Base-by-base conservation (phyloP, 139 green algal species). In the Haematococcus sp. region DNA sequence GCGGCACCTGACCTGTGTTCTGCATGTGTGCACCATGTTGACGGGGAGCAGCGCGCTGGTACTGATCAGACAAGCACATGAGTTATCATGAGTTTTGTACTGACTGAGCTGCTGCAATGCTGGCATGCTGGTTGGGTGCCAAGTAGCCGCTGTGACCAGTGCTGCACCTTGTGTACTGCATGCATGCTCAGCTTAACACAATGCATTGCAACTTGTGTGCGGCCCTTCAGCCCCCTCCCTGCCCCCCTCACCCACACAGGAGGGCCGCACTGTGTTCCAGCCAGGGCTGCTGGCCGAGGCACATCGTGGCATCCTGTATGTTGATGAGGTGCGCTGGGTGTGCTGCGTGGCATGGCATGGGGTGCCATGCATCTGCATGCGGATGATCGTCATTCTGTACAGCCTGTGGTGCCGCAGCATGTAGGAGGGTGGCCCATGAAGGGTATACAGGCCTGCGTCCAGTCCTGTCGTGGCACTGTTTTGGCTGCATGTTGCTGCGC, bases 211-310 rank as follows among this genome's bases (percentile, higher is more conserved):
- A 61, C 11, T 61, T 7, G 40, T 49, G 40, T 49, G 40, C 40
- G 40, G 9, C 11, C 15, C 11, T 61, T 4, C 52, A 27, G 23
- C 19, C 9, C 15, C 9, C 23, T 61, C 11, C 23, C 11, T 61
- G 11, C 63, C 52, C 4, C 27, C 49, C 60, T 20, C 25, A 23
- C 43, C 54, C 44, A 31, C 43, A n/a, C 84, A 95, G 89, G 86
- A 95, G 81, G 96, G 96, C 72, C 89, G 92, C 61, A 97, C 96
- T 0, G 89, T 99, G 56, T 99, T 98, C 81, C 96, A 99, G 92
- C 96, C 96, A 1, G 96, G 95, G 22, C 86, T 99, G 61, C 84
- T 99, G 70, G 95, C 95, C 0, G 91, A 98, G 85, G 95, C 95
- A 32, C 94, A 99, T 82, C 85, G 95, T 4, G 75, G 75, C 63